Evolutionary conservation across 2,329 filamentous ascomycete species (phyloP), one percentile per base, ranked within the genome.

Genomic region (Aspergillus transmontanensis): DNA sequence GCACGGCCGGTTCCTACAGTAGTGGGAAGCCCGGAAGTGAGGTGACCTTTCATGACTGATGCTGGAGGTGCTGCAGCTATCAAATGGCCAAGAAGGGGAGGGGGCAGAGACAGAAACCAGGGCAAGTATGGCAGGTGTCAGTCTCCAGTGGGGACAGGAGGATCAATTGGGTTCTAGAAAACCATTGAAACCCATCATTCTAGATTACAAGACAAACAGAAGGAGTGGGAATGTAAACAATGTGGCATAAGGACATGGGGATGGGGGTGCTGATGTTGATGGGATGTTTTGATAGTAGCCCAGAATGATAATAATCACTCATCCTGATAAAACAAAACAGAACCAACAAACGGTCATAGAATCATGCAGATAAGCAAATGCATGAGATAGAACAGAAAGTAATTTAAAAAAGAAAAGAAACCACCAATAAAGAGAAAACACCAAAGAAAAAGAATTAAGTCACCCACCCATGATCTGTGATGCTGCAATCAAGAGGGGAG

Each of bases 391-490:
- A 46, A 58, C 39, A 53, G 26, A 58, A 26, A 39, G 26, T 30
- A 71, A 76, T 19, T 9, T 9, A 3, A 66, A 62, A 61, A 59
- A 59, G 34, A 41, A 45, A 23, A 46, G 51, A 59, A 60, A 36
- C 50, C 19, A 41, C 39, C 39, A 63, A 57, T 61, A 61, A 57
- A 41, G 53, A 51, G 58, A 32, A 43, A 58, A 59, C 39, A 58
- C 46, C 55, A 50, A 61, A 48, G 56, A 60, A 46, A 48, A 30
- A 26, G 36, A 23, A 26, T 16, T 48, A 39, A 26, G 51, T 58
- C 63, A 69, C 67, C 56, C 66, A 70, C 68, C 68, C 68, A 70
- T 70, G 58, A 62, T 66, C 21, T 48, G 56, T 41, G 45, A 58
- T 58, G 58, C 50, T 55, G 51, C 32, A 55, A 39, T 55, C 51